These are phyloP conservation scores for Fraxinus sp. DNA, from an alignment of 305 asterid genomes.

Conservation along the genomic window DNA sequence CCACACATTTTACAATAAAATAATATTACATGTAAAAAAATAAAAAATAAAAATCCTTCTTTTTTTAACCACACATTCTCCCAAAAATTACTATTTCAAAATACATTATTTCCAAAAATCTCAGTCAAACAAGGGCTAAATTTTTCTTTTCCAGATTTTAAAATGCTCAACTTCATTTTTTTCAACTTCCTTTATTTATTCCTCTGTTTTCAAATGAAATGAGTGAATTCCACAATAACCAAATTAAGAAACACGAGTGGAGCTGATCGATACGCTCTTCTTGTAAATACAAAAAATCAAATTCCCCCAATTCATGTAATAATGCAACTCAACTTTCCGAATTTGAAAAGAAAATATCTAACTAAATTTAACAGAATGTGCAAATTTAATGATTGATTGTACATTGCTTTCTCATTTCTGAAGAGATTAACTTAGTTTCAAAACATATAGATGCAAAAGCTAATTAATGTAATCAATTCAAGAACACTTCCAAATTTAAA, in stretches of 20 bases:
- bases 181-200: background rate
- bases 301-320: background rate
- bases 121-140: background rate
- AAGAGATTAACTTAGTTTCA: background rate
- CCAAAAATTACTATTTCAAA: too few relatives aligned
- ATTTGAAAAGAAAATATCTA: background rate
- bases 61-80: too few relatives aligned
- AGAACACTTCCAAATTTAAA: background rate
- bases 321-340: background rate
- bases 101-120: too few relatives aligned
- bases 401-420: background rate
- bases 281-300: background rate
- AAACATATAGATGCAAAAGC: background rate
- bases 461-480: background rate
- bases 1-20: too few relatives aligned
- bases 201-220: background rate
- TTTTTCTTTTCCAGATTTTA: background rate
- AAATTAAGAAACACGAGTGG: background rate
- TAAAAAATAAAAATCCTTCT: too few relatives aligned
- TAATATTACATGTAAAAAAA: too few relatives aligned
- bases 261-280: constrained; percentile 3
- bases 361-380: background rate
- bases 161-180: constrained; percentile 6
- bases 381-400: background rate
- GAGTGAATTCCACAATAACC: constrained; percentile 14